phyloP scores from a whole-genome alignment of 495 filamentous ascomycete genomes.

The Halenospora varia region DNA sequence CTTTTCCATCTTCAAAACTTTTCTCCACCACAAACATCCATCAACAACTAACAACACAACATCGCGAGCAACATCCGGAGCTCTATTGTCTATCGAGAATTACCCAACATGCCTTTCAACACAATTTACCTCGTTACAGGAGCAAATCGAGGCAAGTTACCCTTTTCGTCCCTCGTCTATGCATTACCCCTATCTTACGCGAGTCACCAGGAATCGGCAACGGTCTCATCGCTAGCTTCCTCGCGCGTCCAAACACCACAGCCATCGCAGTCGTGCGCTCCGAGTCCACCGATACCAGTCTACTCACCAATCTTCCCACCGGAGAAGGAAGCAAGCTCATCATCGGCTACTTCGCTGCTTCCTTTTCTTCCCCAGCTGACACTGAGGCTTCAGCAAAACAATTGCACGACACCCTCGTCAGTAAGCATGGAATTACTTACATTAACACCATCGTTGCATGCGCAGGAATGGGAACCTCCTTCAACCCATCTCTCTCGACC shows the following conservation, averaged over 20 bases:
- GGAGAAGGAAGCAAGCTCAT: slow-evolving; percentile 8
- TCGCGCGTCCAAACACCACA: slow-evolving; percentile 16
- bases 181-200: not conserved
- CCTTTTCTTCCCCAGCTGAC: not conserved
- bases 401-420: not conserved
- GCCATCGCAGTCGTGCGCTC: slow-evolving; percentile 20
- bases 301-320: slow-evolving; percentile 7
- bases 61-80: too few relatives aligned
- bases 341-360: not conserved
- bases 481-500: slow-evolving; percentile 1
- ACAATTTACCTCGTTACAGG: slow-evolving; percentile 9
- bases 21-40: too few relatives aligned
- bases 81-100: too few relatives aligned
- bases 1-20: too few relatives aligned
- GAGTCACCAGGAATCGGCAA: slow-evolving; percentile 20
- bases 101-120: slow-evolving; percentile 1
- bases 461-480: slow-evolving; percentile 14
- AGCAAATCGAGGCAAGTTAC: slow-evolving; percentile 6
- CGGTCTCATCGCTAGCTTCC: slow-evolving; percentile 6
- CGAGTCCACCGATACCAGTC: not conserved
- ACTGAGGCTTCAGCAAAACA: not conserved
- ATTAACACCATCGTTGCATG: slow-evolving; percentile 22
- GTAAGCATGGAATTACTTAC: not conserved
- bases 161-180: not conserved
- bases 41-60: too few relatives aligned